Conservation (phyloP, 345 rosid genomes). For the Eucalyptus cladocalyx region DNA sequence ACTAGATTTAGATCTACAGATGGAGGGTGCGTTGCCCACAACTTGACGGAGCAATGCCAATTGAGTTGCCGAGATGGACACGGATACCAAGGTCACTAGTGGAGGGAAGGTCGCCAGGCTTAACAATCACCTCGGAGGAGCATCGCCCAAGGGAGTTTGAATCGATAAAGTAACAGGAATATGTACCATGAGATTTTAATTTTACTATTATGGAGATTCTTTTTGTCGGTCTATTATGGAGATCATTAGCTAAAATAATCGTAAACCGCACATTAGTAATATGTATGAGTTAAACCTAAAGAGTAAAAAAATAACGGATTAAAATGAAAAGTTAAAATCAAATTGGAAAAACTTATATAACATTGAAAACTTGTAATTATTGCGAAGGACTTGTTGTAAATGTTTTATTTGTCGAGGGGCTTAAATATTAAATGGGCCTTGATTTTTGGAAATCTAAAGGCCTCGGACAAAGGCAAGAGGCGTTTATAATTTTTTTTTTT, state of each 20-base stretch:
- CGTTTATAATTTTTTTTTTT: too few relatives aligned
- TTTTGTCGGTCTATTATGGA: neutral
- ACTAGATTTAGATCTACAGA: neutral
- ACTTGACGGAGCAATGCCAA: neutral
- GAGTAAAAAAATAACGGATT: neutral
- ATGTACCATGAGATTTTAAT: neutral
- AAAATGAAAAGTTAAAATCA: neutral
- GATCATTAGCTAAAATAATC: neutral
- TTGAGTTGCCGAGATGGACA: too few relatives aligned
- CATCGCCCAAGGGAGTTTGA: neutral
- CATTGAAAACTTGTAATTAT: neutral
- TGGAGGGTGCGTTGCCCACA: neutral
- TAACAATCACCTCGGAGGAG: neutral
- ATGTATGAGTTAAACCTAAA: neutral
- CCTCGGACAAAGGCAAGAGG: neutral
- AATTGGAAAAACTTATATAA: neutral
- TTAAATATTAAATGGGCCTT: neutral
- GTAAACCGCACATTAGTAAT: neutral
- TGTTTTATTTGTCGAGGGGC: neutral
- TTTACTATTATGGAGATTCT: neutral
- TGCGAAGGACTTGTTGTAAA: neutral
- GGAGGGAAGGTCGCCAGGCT: neutral
- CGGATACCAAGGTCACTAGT: neutral
- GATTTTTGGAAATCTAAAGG: neutral
- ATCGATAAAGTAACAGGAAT: neutral